Percentiles rank a stretch among this genome's conserved stretches.
These are phyloP conservation scores for Exophiala viscosa DNA, from an alignment of 2,329 filamentous ascomycete genomes.

Conservation along the genomic window DNA sequence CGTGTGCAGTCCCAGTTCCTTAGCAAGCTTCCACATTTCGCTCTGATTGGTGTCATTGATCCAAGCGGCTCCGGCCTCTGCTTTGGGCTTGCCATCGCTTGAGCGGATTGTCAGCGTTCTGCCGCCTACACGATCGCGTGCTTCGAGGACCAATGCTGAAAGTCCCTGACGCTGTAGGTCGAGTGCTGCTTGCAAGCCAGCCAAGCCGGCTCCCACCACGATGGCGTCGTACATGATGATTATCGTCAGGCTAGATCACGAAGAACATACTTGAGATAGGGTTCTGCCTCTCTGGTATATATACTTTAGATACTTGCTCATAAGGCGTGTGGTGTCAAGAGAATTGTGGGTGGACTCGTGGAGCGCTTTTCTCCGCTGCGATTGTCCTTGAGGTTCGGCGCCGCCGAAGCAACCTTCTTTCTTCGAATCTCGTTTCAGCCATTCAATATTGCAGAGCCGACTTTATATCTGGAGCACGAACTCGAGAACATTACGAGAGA, in stretches of 20 bases:
- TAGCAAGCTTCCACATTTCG: slow-evolving; percentile 30
- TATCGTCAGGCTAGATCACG: no score
- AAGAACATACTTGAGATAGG: neutral
- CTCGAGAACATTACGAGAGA: no score
- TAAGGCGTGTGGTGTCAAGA: neutral
- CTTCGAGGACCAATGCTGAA: slow-evolving; percentile 47
- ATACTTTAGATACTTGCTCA: neutral
- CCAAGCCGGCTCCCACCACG: slow-evolving; percentile 48
- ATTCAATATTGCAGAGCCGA: neutral
- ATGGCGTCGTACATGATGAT: slow-evolving; percentile 24
- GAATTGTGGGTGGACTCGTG: neutral
- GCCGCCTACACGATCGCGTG: slow-evolving; percentile 50
- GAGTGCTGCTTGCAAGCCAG: slow-evolving; percentile 38
- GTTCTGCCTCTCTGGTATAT: neutral
- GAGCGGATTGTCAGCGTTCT: slow-evolving; percentile 45
- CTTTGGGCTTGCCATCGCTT: slow-evolving; percentile 31
- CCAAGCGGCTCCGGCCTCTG: slow-evolving; percentile 38
- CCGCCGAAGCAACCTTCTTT: neutral
- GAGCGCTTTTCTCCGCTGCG: slow-evolving; percentile 1
- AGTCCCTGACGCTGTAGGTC: slow-evolving; percentile 37
- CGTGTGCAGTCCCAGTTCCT: slow-evolving; percentile 31
- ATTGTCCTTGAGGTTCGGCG: neutral
- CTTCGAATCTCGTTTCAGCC: neutral
- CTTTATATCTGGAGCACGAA: no score
- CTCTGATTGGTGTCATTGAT: slow-evolving; percentile 40